Evolutionary conservation across 805 yeast genomes (phyloP), one percentile per base, ranked within the genome.

Genomic region (Candida schatavii): DNA sequence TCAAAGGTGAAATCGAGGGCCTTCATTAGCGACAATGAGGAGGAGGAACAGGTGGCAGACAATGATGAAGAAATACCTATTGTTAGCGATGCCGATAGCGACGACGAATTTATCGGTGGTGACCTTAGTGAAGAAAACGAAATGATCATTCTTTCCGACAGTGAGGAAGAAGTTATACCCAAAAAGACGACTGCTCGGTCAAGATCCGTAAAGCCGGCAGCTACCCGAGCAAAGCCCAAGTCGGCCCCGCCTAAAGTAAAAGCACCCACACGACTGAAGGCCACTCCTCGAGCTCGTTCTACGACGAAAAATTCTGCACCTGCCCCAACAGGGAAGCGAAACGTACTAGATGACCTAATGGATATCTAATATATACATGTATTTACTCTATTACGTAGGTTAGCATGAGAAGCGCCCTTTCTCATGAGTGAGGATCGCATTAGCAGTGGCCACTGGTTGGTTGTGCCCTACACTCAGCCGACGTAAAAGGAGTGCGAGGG

Each of bases 51-150:
- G 7, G 7, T 5, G 14, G 37, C 19, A 5, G 25, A 38, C 40
- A 17, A 61, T 59, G 42, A 40, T 56, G 25, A 43, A 47, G 39
- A 42, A 43, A 22, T 43, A 56, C 25, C 45, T 52, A 19, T 46
- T 36, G 21, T 40, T 14, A 44, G 37, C 18, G 51, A 49, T 7
- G 46, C 41, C 25, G 46, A 31, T 17, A 56, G 51, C 14, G 46
- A 37, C 27, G 52, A 46, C 17, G 56, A 51, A 18, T 46, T 15
- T 18, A 43, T 29, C 11, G 37, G 33, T 13, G 30, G 43, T 21
- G 50, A 52, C 27, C 50, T 45, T 33, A 40, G 49, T 31, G 49
- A 38, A 61, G 38, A 50, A 20, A 13, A 15, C 18, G 21, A 17
- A 13, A 15, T 14, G 21, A 31, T 31, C 61, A 2, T 45, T 62